Evolutionary conservation across 495 filamentous ascomycete genomes (phyloP).

Genomic region (Cryomyces minteri): DNA sequence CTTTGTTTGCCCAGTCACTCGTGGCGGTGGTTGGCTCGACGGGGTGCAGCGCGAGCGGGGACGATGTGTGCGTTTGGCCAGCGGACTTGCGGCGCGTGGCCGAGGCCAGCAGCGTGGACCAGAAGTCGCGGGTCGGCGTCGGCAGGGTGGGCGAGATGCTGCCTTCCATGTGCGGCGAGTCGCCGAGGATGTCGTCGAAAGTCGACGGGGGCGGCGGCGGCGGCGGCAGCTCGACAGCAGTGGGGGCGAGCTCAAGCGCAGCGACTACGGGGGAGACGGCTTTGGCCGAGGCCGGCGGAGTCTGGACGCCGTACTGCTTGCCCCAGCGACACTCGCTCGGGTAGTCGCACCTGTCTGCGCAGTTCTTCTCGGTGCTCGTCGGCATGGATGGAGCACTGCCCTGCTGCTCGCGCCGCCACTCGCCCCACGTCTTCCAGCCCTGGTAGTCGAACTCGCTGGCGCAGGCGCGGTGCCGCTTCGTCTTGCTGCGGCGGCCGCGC

Average conservation of each 20-base stretch:
- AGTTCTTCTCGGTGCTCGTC: slow-evolving; percentile 9
- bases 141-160: not conserved
- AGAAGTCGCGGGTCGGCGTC: slow-evolving; percentile 4
- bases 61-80: not conserved
- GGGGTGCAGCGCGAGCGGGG: slow-evolving; percentile 1
- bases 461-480: slow-evolving; percentile 21
- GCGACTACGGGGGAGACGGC: not conserved
- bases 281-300: not conserved
- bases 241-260: not conserved
- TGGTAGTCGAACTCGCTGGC: slow-evolving; percentile 28
- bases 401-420: slow-evolving; percentile 16
- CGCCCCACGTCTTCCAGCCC: slow-evolving; percentile 24
- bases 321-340: slow-evolving; percentile 23
- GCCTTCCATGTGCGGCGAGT: not conserved
- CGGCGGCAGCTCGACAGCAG: not conserved
- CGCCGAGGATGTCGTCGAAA: not conserved
- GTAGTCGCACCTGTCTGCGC: slow-evolving; percentile 19
- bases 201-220: not conserved
- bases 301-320: slow-evolving; percentile 9
- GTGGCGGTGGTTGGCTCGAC: not conserved
- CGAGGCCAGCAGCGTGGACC: slow-evolving; percentile 8
- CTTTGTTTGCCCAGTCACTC: too few relatives aligned
- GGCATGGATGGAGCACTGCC: not conserved
- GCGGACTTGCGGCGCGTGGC: slow-evolving; percentile 7
- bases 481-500: slow-evolving; percentile 3